phyloP scores from a whole-genome alignment of 176 grass and related monocot species.

The Carex pumila region DNA sequence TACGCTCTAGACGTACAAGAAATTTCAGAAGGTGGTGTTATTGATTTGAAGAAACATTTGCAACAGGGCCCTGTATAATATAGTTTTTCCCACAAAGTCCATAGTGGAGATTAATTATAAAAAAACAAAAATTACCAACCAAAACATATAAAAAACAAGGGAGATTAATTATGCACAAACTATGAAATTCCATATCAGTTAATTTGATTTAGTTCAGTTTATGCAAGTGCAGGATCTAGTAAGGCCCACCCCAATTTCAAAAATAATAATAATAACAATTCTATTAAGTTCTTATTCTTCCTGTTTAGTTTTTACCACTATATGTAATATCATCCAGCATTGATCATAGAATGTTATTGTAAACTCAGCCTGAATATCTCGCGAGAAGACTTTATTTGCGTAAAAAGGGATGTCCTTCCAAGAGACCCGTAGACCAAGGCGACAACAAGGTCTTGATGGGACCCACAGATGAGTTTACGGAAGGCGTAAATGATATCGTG shows the following conservation, averaged over 20 bases:
- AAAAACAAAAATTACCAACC: not conserved
- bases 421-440: not conserved
- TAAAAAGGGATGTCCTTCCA: not conserved
- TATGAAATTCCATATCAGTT: not conserved
- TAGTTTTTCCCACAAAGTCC: not conserved
- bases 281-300: not conserved
- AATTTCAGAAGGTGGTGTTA: not conserved
- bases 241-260: not conserved
- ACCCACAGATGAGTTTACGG: not conserved
- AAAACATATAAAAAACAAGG: not conserved
- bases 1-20: not conserved
- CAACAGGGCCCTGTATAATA: not conserved
- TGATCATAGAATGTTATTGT: not conserved
- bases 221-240: not conserved
- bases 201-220: not conserved
- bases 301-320: not conserved
- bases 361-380: conserved; percentile 3
- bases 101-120: not conserved
- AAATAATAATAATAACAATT: not conserved
- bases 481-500: not conserved
- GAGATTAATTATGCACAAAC: not conserved
- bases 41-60: not conserved
- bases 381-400: not conserved
- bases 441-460: not conserved
- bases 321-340: not conserved